These are phyloP conservation scores for Polygonum maritimum DNA, from an alignment of 148 eudicot genomes.

Conservation along the genomic window DNA sequence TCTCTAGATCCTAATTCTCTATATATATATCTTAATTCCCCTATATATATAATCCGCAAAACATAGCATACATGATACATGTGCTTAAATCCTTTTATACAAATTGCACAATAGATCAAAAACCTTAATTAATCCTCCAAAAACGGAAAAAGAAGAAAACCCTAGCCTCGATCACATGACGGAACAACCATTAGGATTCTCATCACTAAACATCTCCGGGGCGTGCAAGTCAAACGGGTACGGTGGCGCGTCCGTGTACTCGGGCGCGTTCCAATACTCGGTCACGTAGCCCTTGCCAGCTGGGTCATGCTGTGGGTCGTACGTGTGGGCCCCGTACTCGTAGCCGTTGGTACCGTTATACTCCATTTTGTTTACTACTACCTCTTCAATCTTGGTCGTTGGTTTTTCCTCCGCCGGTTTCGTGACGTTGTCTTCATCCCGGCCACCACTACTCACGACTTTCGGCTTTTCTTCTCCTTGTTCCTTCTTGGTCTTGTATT, in stretches of 20 bases:
- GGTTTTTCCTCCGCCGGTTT: neutral
- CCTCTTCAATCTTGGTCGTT: neutral
- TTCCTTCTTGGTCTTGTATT: neutral
- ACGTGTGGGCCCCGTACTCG: neutral
- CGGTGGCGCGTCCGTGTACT: neutral
- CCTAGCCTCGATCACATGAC: neutral
- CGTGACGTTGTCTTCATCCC: neutral
- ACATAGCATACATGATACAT: no score
- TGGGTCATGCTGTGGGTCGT: neutral
- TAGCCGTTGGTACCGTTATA: neutral
- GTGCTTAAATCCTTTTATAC: neutral
- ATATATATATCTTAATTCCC: no score
- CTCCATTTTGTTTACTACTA: conserved; percentile 10
- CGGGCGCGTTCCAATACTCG: conserved; percentile 9
- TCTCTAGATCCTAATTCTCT: no score
- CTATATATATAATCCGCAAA: no score
- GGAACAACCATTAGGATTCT: neutral
- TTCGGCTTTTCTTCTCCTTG: neutral
- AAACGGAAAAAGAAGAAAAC: no score
- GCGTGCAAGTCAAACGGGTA: neutral
- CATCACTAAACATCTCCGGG: conserved; percentile 3
- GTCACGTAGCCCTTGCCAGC: neutral
- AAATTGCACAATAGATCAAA: no score
- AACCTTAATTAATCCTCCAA: neutral
- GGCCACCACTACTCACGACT: neutral